Conservation (phyloP, 2,329 filamentous ascomycete species). For the Fusarium annulatum region DNA sequence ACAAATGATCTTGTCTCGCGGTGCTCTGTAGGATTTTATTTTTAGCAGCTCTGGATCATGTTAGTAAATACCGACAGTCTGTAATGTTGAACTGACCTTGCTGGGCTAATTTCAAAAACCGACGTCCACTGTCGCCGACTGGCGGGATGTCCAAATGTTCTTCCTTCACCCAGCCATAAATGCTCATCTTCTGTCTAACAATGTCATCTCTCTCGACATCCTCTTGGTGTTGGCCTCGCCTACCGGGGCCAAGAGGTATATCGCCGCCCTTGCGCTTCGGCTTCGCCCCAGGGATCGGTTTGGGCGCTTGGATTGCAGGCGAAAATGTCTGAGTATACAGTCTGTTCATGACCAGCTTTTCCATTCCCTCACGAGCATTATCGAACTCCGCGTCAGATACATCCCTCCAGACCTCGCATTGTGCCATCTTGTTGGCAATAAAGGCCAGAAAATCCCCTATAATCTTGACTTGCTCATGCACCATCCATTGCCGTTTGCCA, state of each 20-base stretch:
- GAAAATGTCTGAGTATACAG: constrained; percentile 97
- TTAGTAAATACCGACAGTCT: constrained; percentile 18
- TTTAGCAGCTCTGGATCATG: constrained; percentile 80
- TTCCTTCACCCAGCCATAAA: constrained; percentile 94
- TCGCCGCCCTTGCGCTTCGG: constrained; percentile 76
- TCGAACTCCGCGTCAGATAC: constrained; percentile 98
- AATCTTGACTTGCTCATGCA: constrained; percentile 99
- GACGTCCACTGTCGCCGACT: constrained; percentile 84
- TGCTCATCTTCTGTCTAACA: constrained; percentile 94
- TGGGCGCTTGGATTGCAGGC: constrained; percentile 86
- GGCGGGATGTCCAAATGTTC: constrained; percentile 92
- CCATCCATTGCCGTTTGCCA: constrained; percentile 98
- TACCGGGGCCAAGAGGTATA: constrained; percentile 78
- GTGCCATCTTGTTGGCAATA: constrained; percentile 97
- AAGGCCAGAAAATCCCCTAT: constrained; percentile 96
- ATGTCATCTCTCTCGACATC: constrained; percentile 97
- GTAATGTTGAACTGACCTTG: constrained; percentile 68
- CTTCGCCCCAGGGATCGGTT: constrained; percentile 76
- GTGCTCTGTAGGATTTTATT: constrained; percentile 96
- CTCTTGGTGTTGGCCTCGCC: constrained; percentile 95
- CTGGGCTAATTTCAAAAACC: constrained; percentile 89
- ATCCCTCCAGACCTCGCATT: constrained; percentile 95
- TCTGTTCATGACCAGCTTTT: constrained; percentile 99
- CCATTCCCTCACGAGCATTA: constrained; percentile 98
- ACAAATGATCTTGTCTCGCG: constrained; percentile 97